Conservation (phyloP, 1,139 yeast species). For the Candida sp. region DNA sequence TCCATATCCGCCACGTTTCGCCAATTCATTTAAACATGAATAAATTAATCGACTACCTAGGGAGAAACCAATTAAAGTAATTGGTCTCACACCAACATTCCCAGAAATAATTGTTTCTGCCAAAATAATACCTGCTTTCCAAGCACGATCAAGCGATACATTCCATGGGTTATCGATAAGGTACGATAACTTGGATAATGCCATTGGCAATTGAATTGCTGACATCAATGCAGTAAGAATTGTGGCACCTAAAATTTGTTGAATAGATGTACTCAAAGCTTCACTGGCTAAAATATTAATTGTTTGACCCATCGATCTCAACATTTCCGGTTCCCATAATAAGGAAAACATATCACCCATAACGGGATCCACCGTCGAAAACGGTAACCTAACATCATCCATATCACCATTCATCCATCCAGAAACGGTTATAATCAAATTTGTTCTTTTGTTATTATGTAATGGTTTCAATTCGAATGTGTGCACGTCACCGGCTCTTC, state of each 20-base stretch:
- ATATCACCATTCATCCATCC: slow-evolving; percentile 98
- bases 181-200: slow-evolving; percentile 83
- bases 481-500: slow-evolving; percentile 86
- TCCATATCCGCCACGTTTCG: slow-evolving; percentile 84
- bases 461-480: slow-evolving; percentile 93
- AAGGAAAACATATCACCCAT: slow-evolving; percentile 95
- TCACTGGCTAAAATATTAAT: slow-evolving; percentile 92
- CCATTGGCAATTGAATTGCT: slow-evolving; percentile 93
- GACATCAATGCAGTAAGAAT: slow-evolving; percentile 91
- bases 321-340: slow-evolving; percentile 98
- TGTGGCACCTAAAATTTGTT: slow-evolving; percentile 93
- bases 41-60: slow-evolving; percentile 91
- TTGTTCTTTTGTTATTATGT: slow-evolving; percentile 87
- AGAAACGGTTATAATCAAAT: slow-evolving; percentile 83
- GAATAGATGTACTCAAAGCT: slow-evolving; percentile 87
- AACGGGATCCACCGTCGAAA: slow-evolving; percentile 94
- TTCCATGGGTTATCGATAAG: slow-evolving; percentile 97
- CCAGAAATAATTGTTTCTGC: slow-evolving; percentile 90
- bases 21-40: slow-evolving; percentile 85
- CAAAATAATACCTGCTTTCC: slow-evolving; percentile 90
- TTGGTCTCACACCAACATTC: slow-evolving; percentile 89
- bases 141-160: slow-evolving; percentile 93
- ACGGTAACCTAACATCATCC: slow-evolving; percentile 96
- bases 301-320: slow-evolving; percentile 94
- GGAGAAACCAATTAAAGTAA: slow-evolving; percentile 90